Evolutionary conservation across 2,329 filamentous ascomycete genomes (phyloP), one percentile per base, ranked within the genome.

Genomic region (Lachnum nothofagi): DNA sequence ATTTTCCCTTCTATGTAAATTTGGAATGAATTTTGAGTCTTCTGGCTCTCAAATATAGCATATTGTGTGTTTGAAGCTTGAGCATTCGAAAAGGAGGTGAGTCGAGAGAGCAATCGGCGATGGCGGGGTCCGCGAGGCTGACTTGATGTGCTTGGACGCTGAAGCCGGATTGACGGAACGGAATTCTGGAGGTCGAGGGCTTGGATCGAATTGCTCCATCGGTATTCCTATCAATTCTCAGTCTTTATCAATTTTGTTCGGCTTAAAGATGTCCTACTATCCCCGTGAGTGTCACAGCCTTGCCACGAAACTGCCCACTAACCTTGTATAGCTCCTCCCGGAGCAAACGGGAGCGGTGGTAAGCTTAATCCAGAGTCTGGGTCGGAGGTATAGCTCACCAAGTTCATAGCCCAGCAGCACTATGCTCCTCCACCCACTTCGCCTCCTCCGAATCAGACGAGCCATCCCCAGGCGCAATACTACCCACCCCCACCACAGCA

Each of bases 401-500:
- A 31, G 17, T 27, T 19, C 45, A 22, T 37, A 54, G 56, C 53
- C 23, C 60, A 62, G 46, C 60, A 63, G 27, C 57, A 61, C 14
- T 58, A 60, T 50, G 57, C 60, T 42, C 60, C 59, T 50, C 62
- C 62, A 40, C 59, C 62, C 12, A 58, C 57, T 4, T 62, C 61
- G 9, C 57, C 64, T 33, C 62, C 62, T 24, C 61, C 60, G 48
- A 58, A 50, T 10, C 63, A 64, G 43, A 54, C 59, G 10, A 23
- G 9, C 4, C 29, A 38, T 8, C 44, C 47, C 22, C 55, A 60
- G n/a, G 38, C 43, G 35, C 54, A 60, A 37, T 64, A 56, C 46
- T 67, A 66, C 34, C 63, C 66, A 25, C 65, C 65, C 24, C 65
- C 65, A 23, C 63, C 63, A 39, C 56, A 61, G 20, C 60, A 62